These are phyloP conservation scores for Tribonema minus DNA, from an alignment of 108 stramenopile species.

Conservation along the genomic window DNA sequence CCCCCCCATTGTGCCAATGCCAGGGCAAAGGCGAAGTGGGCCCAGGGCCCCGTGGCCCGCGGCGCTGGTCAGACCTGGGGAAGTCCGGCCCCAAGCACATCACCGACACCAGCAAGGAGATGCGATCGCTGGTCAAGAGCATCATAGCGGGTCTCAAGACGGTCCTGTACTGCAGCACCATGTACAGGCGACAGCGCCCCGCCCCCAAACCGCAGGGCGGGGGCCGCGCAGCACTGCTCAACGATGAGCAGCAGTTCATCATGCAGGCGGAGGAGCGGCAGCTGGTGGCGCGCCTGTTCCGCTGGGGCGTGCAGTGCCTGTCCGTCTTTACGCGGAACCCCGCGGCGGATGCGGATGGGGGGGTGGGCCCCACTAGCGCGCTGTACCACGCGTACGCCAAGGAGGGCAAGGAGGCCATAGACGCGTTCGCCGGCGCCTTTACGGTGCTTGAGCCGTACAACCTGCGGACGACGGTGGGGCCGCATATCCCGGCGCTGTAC, in stretches of 20 bases:
- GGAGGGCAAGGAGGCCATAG: constrained; percentile 59
- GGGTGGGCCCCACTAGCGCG: too few species aligned
- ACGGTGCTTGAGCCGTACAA: constrained; percentile 73
- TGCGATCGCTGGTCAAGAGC: constrained; percentile 63
- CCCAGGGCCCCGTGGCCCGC: too few species aligned
- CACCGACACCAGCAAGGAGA: constrained; percentile 37
- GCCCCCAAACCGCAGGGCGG: not conserved
- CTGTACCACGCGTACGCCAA: not conserved
- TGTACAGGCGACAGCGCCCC: constrained; percentile 22
- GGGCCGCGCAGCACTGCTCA: too few species aligned
- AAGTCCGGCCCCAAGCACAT: not conserved
- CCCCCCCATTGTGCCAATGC: too few species aligned
- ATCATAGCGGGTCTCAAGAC: constrained; percentile 88
- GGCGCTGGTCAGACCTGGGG: too few species aligned
- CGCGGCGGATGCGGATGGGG: not conserved
- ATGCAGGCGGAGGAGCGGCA: constrained; percentile 72
- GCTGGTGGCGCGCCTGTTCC: constrained; percentile 72
- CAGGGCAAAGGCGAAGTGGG: too few species aligned
- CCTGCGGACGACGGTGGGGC: constrained; percentile 63
- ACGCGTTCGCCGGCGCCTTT: constrained; percentile 80
- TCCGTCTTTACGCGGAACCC: constrained; percentile 56
- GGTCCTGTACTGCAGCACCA: constrained; percentile 83
- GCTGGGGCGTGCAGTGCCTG: constrained; percentile 73
- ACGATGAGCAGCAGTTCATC: constrained; percentile 14
- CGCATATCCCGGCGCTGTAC: constrained; percentile 67